Evolutionary conservation across 768 basidiomycete genomes (phyloP).

Genomic region (Psilocybe subaeruginosa): DNA sequence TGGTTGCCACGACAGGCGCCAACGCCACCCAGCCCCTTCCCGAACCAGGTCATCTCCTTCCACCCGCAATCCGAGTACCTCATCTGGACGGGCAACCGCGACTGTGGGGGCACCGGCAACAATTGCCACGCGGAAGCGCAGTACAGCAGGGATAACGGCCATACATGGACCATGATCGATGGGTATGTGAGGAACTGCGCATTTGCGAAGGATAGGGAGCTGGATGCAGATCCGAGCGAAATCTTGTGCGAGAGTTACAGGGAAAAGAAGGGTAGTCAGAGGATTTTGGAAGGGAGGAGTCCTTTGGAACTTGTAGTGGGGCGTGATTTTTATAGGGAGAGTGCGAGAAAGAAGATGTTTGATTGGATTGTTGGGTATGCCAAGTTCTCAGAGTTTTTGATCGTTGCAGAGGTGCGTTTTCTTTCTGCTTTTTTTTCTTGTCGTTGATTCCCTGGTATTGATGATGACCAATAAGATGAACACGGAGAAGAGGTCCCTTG

Average conservation of each 20-base stretch:
- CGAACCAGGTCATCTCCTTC: slow-evolving; percentile 79
- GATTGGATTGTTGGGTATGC: slow-evolving; percentile 92
- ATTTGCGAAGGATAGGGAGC: slow-evolving; percentile 83
- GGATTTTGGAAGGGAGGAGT: slow-evolving; percentile 54
- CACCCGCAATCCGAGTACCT: slow-evolving; percentile 84
- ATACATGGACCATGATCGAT: slow-evolving; percentile 65
- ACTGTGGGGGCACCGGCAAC: slow-evolving; percentile 48
- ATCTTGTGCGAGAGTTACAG: slow-evolving; percentile 91
- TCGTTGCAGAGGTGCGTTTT: slow-evolving; percentile 85
- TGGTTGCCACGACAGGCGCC: slow-evolving; percentile 71
- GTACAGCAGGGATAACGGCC: slow-evolving; percentile 83
- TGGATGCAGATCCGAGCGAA: slow-evolving; percentile 82
- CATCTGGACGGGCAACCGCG: slow-evolving; percentile 85
- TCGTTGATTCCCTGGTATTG: slow-evolving; percentile 2
- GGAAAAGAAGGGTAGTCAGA: slow-evolving; percentile 83
- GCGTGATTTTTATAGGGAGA: slow-evolving; percentile 63
- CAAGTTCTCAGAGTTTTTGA: slow-evolving; percentile 94
- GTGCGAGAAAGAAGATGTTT: slow-evolving; percentile 71
- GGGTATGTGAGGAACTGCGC: slow-evolving; percentile 82
- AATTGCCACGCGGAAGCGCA: slow-evolving; percentile 77
- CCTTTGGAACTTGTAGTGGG: slow-evolving; percentile 84
- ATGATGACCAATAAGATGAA: slow-evolving; percentile 42
- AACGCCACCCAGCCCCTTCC: slow-evolving; percentile 77
- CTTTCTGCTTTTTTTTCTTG: not conserved
- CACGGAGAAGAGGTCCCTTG: slow-evolving; percentile 58